phyloP scores from a whole-genome alignment of 116 monocot genomes.

The Trichopus zeylanicus region DNA sequence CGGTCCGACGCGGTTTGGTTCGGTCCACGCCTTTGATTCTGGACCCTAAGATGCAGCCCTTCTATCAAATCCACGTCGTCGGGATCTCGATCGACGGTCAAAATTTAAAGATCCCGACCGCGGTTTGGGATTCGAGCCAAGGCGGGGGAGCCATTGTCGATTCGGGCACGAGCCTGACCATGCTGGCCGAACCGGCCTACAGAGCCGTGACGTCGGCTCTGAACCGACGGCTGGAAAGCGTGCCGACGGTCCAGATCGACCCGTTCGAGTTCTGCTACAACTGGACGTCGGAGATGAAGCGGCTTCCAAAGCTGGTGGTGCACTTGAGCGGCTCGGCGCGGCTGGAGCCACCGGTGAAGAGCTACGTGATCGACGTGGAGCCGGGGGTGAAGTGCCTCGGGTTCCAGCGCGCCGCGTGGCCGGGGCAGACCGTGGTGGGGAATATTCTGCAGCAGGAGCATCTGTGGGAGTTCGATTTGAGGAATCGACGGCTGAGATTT shows the following conservation, averaged over 20 bases:
- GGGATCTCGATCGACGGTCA: conserved; percentile 55
- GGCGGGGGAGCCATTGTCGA: conserved; percentile 71
- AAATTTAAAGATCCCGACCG: conserved; percentile 25
- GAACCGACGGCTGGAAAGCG: conserved; percentile 13
- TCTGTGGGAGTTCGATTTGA: conserved; percentile 83
- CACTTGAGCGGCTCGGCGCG: conserved; percentile 38
- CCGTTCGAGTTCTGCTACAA: conserved; percentile 86
- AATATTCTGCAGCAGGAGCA: conserved; percentile 95
- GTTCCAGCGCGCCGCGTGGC: conserved; percentile 39
- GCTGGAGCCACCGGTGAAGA: conserved; percentile 72
- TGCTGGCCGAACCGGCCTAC: conserved; percentile 65
- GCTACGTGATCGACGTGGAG: conserved; percentile 75
- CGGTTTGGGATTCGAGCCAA: conserved; percentile 41
- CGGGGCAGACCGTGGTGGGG: conserved; percentile 60
- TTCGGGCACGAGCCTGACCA: conserved; percentile 74
- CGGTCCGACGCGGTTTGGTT: not conserved
- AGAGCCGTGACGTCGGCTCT: conserved; percentile 36
- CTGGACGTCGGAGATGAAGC: too few relatives aligned
- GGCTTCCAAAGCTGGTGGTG: conserved; percentile 41
- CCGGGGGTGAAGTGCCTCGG: conserved; percentile 83
- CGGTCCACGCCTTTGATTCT: conserved; percentile 29
- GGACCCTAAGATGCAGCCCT: conserved; percentile 27
- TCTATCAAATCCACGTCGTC: conserved; percentile 44
- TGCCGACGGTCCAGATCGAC: conserved; percentile 31
- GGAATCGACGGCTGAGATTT: conserved; percentile 41